A percentile compares a stretch with the other conserved stretches of the same genome.
These are phyloP conservation scores for Neurospora hispaniola DNA, from an alignment of 495 filamentous ascomycete genomes.

Conservation along the genomic window DNA sequence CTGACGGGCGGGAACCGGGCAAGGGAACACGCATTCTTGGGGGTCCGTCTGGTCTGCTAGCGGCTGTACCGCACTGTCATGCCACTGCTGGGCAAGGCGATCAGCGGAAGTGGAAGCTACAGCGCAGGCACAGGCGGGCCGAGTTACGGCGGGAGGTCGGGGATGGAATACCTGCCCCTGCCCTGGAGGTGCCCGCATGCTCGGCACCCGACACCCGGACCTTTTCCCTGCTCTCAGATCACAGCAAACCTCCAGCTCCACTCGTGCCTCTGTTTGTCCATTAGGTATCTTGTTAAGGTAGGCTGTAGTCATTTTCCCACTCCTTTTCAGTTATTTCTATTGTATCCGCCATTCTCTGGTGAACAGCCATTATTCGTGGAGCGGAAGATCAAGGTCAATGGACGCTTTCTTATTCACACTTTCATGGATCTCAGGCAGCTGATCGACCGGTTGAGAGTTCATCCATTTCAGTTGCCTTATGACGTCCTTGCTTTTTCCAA, in stretches of 20 bases:
- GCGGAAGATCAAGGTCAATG: neutral
- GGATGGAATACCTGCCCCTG: too few species aligned
- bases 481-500: neutral
- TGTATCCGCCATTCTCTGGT: neutral
- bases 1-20: neutral
- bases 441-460: neutral
- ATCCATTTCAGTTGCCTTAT: neutral
- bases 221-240: neutral
- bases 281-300: neutral
- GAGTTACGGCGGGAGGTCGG: neutral
- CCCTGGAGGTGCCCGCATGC: too few species aligned
- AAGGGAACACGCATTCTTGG: neutral
- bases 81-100: neutral
- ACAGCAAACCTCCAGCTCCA: neutral
- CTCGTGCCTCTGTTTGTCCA: neutral
- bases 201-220: too few species aligned
- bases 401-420: neutral
- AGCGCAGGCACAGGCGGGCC: neutral
- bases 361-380: neutral
- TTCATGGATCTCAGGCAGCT: neutral
- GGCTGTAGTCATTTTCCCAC: too few species aligned
- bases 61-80: neutral
- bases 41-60: neutral
- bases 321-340: too few species aligned
- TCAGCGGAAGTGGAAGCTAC: neutral